Evolutionary conservation across 441 rosid genomes (phyloP), one percentile per base, ranked within the genome.

Genomic region (Dalechampia spathulata): DNA sequence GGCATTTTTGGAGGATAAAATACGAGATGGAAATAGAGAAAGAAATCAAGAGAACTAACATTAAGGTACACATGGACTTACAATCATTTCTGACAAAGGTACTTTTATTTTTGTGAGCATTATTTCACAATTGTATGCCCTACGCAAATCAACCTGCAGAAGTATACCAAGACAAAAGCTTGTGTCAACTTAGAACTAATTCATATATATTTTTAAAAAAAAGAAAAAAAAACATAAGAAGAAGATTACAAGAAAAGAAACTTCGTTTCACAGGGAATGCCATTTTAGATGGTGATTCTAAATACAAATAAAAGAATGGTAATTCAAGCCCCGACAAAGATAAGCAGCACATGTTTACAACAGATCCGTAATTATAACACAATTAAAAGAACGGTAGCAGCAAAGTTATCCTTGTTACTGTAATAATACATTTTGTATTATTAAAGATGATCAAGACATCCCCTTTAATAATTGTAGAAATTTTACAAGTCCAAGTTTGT

Each of bases 71-170:
- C 52, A 59, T 60, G 46, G 66, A 75, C 97, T 83, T 89, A 92
- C 99, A 73, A 92, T 78, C 97, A 92, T 80, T 55, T 83, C 90
- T 4, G 90, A 90, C 65, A 92, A 78, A 55, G 99, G 99, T 66
- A 92, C 71, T 78, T 92, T 92, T 66, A 92, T 75, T 72, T 89
- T 92, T 58, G 99, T 75, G 58, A 92, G 94, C 99, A 92, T 92
- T 72, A 92, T 92, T 79, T 92, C 99, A 73, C 97, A 92, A 67
- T 92, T 89, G 76, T 92, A 81, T 30, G 99, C 99, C 69, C 96
- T 85, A 41, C 97, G 96, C 82, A 89, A 73, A 78, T 92, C 99
- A 75, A 89, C 80, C 99, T 92, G 76, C 70, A 80, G 21, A 61
- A 59, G 34, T 23, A 66, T 71, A 62, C 25, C 60, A 27, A 63